Evolutionary conservation across 2,329 filamentous ascomycete genomes (phyloP), one percentile per base, ranked within the genome.

Genomic region (Claviceps sp.): DNA sequence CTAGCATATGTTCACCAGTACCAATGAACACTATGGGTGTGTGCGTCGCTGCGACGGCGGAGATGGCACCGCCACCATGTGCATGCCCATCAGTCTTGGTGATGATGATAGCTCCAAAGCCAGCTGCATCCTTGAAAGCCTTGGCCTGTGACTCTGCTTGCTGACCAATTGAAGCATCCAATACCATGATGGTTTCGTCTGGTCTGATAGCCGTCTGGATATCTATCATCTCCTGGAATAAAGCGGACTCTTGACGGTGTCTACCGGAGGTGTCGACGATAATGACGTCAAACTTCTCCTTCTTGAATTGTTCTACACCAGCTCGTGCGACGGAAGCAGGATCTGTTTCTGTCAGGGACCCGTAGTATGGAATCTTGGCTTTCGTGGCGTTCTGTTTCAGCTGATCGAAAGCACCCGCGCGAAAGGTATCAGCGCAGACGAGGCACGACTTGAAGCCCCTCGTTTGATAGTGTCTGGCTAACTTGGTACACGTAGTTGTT

Each of bases 361-460:
- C 93, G 67, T 94, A 98, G 77, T 98, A 98, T 10, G 93, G 93
- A 50, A 98, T 97, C 73, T 97, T 97, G 49, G 93, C 93, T 69
- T 97, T 98, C 38, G 89, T 97, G 1, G 93, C 93, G 67, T 98
- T 98, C 72, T 98, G 93, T 73, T 97, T 97, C 67, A 98, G 70
- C 73, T 98, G 93, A 65, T 98, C 93, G 61, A 98, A 98, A 43
- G 93, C 93, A 75, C 93, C 93, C 38, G 93, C 93, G 72, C 93
- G 87, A 76, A 98, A 98, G 26, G 93, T 98, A 70, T 98, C 93
- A 48, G 93, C 93, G 72, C 93, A 98, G 38, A 98, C 93, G 52
- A 98, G 74, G 59, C 91, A 95, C 7, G 89, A 81, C 68, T 88
- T 89, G 77, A 97, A 95, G 0, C 93, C 93, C 56, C 93, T 77